Percentiles rank a stretch among this genome's conserved stretches.
Evolutionary conservation across 208 protist genomes (phyloP).

Genomic region (Blechomonas ayalai): DNA sequence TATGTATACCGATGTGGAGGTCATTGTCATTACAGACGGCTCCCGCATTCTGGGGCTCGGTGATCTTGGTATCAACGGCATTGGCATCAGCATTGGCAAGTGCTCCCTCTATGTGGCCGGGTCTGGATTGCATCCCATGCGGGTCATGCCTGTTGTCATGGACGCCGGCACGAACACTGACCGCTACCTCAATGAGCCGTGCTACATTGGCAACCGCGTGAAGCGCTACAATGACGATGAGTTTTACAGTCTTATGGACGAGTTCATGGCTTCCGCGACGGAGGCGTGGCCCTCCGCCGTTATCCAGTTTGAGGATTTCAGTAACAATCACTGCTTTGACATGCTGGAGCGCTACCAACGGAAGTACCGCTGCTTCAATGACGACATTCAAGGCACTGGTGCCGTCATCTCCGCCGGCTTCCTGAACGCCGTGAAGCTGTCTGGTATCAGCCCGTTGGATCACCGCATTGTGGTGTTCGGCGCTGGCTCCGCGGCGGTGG

Average conservation of each 20-base stretch:
- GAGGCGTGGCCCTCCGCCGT: slow-evolving; percentile 72
- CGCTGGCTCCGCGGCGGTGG: slow-evolving; percentile 91
- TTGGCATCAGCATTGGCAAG: slow-evolving; percentile 95
- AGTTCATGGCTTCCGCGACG: slow-evolving; percentile 85
- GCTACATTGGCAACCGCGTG: slow-evolving; percentile 84
- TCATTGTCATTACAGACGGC: slow-evolving; percentile 96
- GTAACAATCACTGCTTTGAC: slow-evolving; percentile 90
- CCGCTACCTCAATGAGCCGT: slow-evolving; percentile 51
- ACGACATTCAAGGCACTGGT: slow-evolving; percentile 97
- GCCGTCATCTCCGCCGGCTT: slow-evolving; percentile 92
- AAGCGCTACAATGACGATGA: slow-evolving; percentile 45
- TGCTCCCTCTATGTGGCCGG: slow-evolving; percentile 89
- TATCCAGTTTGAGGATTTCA: slow-evolving; percentile 97
- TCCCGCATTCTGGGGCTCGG: slow-evolving; percentile 94
- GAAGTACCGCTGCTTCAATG: slow-evolving; percentile 94
- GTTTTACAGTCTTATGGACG: slow-evolving; percentile 90
- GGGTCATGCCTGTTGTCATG: slow-evolving; percentile 86
- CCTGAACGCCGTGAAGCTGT: slow-evolving; percentile 79
- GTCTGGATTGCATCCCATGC: slow-evolving; percentile 75
- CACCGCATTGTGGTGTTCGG: slow-evolving; percentile 88
- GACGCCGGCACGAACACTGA: slow-evolving; percentile 91
- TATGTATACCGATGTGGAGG: slow-evolving; percentile 60
- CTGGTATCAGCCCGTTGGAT: slow-evolving; percentile 30
- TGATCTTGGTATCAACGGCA: slow-evolving; percentile 92
- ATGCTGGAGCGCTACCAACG: slow-evolving; percentile 92